Percentiles rank a stretch among this genome's conserved stretches.
Evolutionary conservation across 192 early-diverging fungal genomes (phyloP).

Genomic region (Cladochytrium replicatum): DNA sequence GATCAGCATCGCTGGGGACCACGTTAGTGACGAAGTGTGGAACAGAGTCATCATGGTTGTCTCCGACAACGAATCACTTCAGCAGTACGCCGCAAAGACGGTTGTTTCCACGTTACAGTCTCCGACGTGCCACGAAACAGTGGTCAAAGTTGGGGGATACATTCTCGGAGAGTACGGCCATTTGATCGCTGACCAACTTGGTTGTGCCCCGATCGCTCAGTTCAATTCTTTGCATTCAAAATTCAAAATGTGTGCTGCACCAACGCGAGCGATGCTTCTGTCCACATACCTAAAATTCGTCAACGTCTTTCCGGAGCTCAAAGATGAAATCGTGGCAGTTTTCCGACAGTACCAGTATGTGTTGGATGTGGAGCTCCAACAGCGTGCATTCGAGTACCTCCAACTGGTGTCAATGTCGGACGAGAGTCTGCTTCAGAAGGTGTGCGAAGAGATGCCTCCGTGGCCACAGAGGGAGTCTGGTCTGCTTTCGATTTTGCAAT

Average conservation of each 20-base stretch:
- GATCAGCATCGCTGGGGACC: constrained; percentile 80
- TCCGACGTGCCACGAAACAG: constrained; percentile 90
- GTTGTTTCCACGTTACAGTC: constrained; percentile 65
- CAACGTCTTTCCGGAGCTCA: constrained; percentile 98
- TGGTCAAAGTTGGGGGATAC: constrained; percentile 91
- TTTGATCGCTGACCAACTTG: constrained; percentile 78
- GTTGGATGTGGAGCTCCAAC: constrained; percentile 92
- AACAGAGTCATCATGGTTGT: constrained; percentile 95
- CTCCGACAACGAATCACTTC: constrained; percentile 88
- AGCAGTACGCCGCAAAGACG: constrained; percentile 87
- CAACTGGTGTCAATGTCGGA: constrained; percentile 71
- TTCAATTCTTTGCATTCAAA: constrained; percentile 91
- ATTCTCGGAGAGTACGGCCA: constrained; percentile 98
- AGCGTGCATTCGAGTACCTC: constrained; percentile 94
- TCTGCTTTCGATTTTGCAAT: constrained; percentile 65
- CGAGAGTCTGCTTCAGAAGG: constrained; percentile 79
- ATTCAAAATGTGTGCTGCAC: constrained; percentile 66
- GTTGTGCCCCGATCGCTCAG: constrained; percentile 83
- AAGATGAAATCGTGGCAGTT: constrained; percentile 71
- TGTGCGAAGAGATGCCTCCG: constrained; percentile 98
- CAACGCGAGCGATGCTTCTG: constrained; percentile 75
- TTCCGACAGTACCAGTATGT: constrained; percentile 82
- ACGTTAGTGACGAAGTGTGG: constrained; percentile 96
- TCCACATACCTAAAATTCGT: constrained; percentile 93
- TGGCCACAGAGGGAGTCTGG: constrained; percentile 92